phyloP scores from a whole-genome alignment of 2,329 filamentous ascomycete species.

The Chaetothyriales sp. region DNA sequence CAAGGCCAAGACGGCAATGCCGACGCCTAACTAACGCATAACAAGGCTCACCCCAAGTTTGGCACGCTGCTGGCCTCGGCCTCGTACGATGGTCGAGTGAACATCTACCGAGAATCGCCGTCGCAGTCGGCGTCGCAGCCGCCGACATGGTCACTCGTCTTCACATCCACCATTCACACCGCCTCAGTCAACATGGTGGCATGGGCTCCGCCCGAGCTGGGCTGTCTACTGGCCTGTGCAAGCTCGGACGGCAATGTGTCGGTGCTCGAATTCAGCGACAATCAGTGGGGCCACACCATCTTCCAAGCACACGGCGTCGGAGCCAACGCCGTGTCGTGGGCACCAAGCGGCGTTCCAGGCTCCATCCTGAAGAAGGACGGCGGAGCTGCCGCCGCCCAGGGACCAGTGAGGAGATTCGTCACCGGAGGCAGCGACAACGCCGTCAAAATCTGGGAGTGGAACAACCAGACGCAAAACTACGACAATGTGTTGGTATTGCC shows the following conservation, averaged over 20 bases:
- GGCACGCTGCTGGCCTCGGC: constrained; percentile 94
- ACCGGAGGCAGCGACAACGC: constrained; percentile 90
- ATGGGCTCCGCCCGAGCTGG: constrained; percentile 94
- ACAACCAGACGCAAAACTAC: constrained; percentile 42
- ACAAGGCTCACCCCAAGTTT: constrained; percentile 80
- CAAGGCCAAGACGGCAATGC: background rate
- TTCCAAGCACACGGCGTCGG: constrained; percentile 88
- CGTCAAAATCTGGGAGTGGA: constrained; percentile 86
- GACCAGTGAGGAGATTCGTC: constrained; percentile 60
- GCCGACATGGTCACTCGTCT: constrained; percentile 68
- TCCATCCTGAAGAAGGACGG: constrained; percentile 65
- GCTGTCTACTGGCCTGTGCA: constrained; percentile 86
- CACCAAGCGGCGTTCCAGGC: constrained; percentile 69
- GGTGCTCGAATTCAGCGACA: constrained; percentile 94
- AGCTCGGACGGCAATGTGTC: constrained; percentile 87
- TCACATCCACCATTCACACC: constrained; percentile 86
- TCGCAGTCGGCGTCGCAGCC: constrained; percentile 27
- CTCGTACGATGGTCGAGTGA: constrained; percentile 92
- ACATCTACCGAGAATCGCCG: constrained; percentile 79
- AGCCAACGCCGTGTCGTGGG: constrained; percentile 93
- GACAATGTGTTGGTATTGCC: constrained; percentile 44
- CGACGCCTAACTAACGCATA: background rate
- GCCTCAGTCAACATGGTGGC: constrained; percentile 92
- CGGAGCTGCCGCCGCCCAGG: constrained; percentile 29
- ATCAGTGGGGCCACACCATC: constrained; percentile 75